Evolutionary conservation across 2,329 filamentous ascomycete species (phyloP).

Genomic region (Colletotrichum nymphaeae): DNA sequence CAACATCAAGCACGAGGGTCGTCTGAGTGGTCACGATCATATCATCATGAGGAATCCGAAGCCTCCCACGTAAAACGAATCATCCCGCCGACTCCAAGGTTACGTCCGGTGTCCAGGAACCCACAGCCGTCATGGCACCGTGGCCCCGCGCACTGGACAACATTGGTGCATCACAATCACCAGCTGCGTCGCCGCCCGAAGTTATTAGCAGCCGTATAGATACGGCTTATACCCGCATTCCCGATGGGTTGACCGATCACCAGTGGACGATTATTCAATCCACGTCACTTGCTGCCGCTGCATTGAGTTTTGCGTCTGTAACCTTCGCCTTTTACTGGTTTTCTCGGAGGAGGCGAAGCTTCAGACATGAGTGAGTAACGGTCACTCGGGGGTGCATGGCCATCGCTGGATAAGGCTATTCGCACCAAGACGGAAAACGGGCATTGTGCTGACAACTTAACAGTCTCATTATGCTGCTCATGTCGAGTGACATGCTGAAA

Average conservation of each 20-base stretch:
- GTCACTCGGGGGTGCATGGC: not conserved
- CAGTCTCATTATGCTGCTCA: constrained; percentile 79
- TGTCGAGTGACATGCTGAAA: constrained; percentile 79
- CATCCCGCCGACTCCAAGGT: constrained; percentile 1
- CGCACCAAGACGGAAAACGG: constrained; percentile 34
- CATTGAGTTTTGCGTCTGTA: constrained; percentile 67
- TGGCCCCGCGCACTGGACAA: constrained; percentile 17
- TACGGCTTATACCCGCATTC: constrained; percentile 18
- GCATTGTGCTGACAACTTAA: constrained; percentile 36
- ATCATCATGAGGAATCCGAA: constrained; percentile 34
- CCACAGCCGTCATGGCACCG: constrained; percentile 29
- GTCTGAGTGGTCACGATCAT: not conserved
- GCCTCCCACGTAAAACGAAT: constrained; percentile 30
- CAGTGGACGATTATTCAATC: constrained; percentile 33
- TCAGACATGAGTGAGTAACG: constrained; percentile 74
- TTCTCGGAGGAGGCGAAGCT: constrained; percentile 76
- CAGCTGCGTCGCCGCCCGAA: constrained; percentile 5
- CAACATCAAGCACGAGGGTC: not conserved
- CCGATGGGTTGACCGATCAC: constrained; percentile 23
- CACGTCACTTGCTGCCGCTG: constrained; percentile 53
- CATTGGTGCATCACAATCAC: constrained; percentile 4
- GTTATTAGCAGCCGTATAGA: not conserved
- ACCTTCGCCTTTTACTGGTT: constrained; percentile 77
- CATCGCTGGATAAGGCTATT: not conserved
- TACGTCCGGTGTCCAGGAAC: constrained; percentile 6